Conservation (phyloP, 2,329 filamentous ascomycete genomes). For the Thermothelomyces thermophilus region DNA sequence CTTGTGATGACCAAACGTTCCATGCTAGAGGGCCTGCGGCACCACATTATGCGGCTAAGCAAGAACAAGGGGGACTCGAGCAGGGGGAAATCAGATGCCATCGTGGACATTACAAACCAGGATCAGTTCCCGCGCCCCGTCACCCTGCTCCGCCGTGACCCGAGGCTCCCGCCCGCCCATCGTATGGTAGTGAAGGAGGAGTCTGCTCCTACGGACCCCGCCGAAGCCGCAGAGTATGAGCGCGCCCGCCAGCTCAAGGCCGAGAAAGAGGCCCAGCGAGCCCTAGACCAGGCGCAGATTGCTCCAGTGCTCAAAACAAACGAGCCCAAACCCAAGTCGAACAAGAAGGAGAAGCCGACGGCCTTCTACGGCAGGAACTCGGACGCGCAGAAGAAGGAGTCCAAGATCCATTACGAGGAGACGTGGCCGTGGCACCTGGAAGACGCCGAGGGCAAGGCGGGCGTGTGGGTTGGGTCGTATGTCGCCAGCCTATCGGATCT, state of each 20-base stretch:
- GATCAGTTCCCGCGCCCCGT: constrained; percentile 82
- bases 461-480: constrained; percentile 88
- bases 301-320: constrained; percentile 67
- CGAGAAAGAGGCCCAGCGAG: constrained; percentile 78
- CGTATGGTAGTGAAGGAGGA: constrained; percentile 55
- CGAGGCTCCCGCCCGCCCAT: constrained; percentile 56
- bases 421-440: constrained; percentile 94
- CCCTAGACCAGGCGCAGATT: constrained; percentile 85
- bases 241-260: constrained; percentile 63
- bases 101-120: constrained; percentile 62
- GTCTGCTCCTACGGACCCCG: constrained; percentile 30
- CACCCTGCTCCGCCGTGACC: constrained; percentile 81
- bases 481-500: constrained; percentile 82
- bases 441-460: constrained; percentile 82
- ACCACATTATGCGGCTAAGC: constrained; percentile 78
- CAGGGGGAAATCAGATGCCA: constrained; percentile 50
- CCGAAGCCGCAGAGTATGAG: constrained; percentile 55
- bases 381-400: constrained; percentile 72
- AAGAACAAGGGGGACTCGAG: constrained; percentile 50
- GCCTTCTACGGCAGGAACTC: constrained; percentile 73
- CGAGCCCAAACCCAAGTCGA: constrained; percentile 51
- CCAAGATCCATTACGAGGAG: constrained; percentile 80
- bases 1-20: constrained; percentile 78
- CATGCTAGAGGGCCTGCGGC: constrained; percentile 70
- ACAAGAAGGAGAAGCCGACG: constrained; percentile 70